Evolutionary conservation across 495 filamentous ascomycete species (phyloP).

Genomic region (Penicillium subrubescens): DNA sequence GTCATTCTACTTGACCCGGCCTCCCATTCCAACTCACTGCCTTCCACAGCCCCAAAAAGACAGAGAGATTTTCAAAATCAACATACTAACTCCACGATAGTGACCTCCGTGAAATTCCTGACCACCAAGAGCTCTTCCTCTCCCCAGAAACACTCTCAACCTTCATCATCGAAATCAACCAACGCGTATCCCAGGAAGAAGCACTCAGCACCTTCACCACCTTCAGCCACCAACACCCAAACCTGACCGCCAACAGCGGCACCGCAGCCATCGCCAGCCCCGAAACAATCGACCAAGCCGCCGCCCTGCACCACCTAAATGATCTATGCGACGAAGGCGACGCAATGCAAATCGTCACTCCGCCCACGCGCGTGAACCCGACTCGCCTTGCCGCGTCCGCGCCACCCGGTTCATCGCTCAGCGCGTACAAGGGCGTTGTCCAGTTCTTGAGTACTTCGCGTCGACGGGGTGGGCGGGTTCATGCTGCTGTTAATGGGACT

Average conservation of each 20-base stretch:
- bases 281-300: constrained; percentile 62
- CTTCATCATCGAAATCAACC: constrained; percentile 86
- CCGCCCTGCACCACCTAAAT: constrained; percentile 70
- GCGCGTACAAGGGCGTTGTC: constrained; percentile 37
- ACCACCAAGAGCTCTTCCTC: constrained; percentile 94
- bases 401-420: constrained; percentile 11
- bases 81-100: constrained; percentile 44
- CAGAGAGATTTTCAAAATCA: constrained; percentile 4
- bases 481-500: constrained; percentile 9
- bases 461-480: constrained; percentile 15
- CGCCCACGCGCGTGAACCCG: constrained; percentile 32
- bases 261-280: constrained; percentile 24
- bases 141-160: constrained; percentile 73
- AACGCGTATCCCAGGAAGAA: constrained; percentile 58
- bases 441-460: constrained; percentile 29
- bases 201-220: constrained; percentile 35
- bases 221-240: constrained; percentile 25
- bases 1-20: background rate
- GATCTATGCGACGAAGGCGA: constrained; percentile 70
- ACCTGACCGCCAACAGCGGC: constrained; percentile 24
- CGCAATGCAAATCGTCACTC: constrained; percentile 56
- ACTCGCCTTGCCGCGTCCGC: constrained; percentile 31
- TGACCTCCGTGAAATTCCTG: constrained; percentile 83
- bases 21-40: background rate
- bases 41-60: background rate